Evolutionary conservation across 305 asterid genomes (phyloP).

Genomic region (Solanum aculeatissimum): DNA sequence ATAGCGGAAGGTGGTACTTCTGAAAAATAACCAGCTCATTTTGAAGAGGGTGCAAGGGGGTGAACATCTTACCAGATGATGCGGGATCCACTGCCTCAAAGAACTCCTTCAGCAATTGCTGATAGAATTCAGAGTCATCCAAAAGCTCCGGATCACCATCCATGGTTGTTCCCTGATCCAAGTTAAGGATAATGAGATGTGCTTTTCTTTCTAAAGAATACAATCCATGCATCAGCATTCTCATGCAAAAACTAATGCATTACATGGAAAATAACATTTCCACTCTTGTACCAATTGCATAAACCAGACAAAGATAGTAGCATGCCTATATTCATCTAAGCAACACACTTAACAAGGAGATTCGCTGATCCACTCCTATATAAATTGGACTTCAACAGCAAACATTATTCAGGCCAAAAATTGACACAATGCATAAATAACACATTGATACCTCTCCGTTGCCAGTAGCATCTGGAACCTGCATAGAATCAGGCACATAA

Average conservation of each 20-base stretch:
- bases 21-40: neutral
- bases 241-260: neutral
- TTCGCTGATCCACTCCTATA: neutral
- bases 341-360: neutral
- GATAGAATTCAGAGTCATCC: constrained; percentile 85
- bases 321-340: neutral
- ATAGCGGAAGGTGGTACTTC: neutral
- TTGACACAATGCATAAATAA: neutral
- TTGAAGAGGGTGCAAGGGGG: neutral
- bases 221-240: neutral
- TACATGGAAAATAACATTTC: neutral
- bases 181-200: constrained; percentile 1
- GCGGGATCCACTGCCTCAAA: constrained; percentile 77
- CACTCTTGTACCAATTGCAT: neutral
- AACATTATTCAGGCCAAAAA: neutral
- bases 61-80: constrained; percentile 56
- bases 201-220: neutral
- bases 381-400: neutral
- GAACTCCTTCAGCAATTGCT: constrained; percentile 79
- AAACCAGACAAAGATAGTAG: neutral
- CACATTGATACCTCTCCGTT: constrained; percentile 41
- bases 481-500: constrained; percentile 11
- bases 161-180: constrained; percentile 28
- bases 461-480: constrained; percentile 42
- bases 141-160: constrained; percentile 81